Base-by-base conservation (phyloP, 768 basidiomycete genomes). In the Candolleomyces eurysporus region DNA sequence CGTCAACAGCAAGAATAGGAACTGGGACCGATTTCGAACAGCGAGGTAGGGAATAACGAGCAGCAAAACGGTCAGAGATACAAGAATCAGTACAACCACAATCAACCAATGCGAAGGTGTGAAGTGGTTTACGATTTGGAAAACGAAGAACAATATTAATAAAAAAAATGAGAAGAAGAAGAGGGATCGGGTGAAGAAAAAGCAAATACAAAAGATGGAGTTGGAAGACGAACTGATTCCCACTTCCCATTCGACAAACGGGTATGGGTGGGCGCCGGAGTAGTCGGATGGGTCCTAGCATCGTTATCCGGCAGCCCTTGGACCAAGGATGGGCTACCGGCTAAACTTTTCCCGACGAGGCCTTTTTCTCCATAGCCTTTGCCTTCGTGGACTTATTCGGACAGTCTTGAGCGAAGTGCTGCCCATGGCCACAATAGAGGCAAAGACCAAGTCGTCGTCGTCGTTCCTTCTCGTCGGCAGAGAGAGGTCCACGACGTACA, bases 101-200 rank as follows among this genome's bases (percentile, higher is more conserved):
- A 61, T 80, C 75, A 57, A 80, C 59, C 26, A 80, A 67, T 36
- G 75, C 75, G 62, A 67, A 75, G 14, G 73, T 78, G 16, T 63
- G 45, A 51, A 78, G 68, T 39, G 71, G 64, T 64, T 67, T 66
- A 48, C 66, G 65, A 31, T 71, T 66, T 30, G 76, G 75, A 59
- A 79, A 74, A 22, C 36, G 55, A 48, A 75, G 66, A 17, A 56
- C 66, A 52, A 75, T 45, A 51, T 63, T 56, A 51, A 75, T 68
- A n/a, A 60, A 73, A 69, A 55, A 73, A 74, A 66, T 74, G 73
- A 57, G 65, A 1, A 3, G 36, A 43, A 21, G 13, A 1, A 56
- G 40, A 52, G n/a, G n/a, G n/a, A 64, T 26, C 4, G 26, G n/a
- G n/a, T n/a, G 45, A 60, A 61, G 56, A 59, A n/a, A 48, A n/a